Conservation (phyloP, 208 protist species). For the Novymonas esmeraldas region DNA sequence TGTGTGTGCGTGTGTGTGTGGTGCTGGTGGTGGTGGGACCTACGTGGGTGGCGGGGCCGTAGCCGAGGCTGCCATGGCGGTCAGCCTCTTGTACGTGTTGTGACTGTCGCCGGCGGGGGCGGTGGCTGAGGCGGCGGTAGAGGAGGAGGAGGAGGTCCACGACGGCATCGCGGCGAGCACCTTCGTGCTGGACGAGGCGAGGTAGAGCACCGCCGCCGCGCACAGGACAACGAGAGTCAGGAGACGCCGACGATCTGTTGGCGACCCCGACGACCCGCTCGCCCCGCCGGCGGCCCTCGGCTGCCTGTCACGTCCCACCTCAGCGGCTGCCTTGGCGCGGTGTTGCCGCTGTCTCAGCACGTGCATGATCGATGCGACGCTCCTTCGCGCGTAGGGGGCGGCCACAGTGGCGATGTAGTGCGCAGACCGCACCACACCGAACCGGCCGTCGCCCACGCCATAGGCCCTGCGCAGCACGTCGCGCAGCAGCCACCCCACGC, state of each 20-base stretch:
- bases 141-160: neutral
- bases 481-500: constrained; percentile 7
- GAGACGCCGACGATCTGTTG: constrained; percentile 9
- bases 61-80: constrained; percentile 18
- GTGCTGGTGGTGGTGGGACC: too few relatives aligned
- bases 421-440: constrained; percentile 16
- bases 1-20: neutral
- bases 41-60: neutral
- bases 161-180: neutral
- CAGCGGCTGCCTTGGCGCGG: neutral
- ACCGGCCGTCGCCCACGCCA: constrained; percentile 3
- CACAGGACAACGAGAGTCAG: constrained; percentile 16
- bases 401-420: constrained; percentile 27
- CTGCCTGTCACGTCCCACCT: too few relatives aligned
- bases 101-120: neutral
- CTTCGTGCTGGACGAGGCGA: constrained; percentile 5
- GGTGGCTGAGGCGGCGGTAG: neutral
- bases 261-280: too few relatives aligned
- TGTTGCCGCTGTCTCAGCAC: constrained; percentile 19
- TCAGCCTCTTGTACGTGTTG: constrained; percentile 14
- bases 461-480: constrained; percentile 18
- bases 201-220: constrained; percentile 14
- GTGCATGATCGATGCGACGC: constrained; percentile 9
- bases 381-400: constrained; percentile 11
- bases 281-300: too few relatives aligned